Evolutionary conservation across 116 monocot genomes (phyloP), one percentile per base, ranked within the genome.

Genomic region (Trichopus zeylanicus): DNA sequence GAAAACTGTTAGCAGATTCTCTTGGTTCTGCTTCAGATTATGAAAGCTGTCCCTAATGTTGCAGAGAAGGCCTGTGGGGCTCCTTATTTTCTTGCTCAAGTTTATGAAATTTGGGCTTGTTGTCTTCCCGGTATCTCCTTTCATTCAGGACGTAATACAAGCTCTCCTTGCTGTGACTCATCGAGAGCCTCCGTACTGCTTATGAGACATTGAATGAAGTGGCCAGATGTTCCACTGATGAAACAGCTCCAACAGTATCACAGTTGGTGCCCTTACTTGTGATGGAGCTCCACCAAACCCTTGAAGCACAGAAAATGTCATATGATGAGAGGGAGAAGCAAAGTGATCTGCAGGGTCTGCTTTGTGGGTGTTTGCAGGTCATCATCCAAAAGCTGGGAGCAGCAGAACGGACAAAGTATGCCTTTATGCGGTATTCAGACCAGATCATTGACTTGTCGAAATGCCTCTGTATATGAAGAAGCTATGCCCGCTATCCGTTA

Each of bases 281-380:
- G 85, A 23, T 73, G 49, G 80, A 80, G 51, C 76, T 84, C 26
- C 84, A 79, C 31, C 75, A 79, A 55, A 79, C 79, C 13, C 68
- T 79, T 23, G 84, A 84, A 55, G 67, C 70, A 34, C 71, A 78
- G 48, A 74, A 67, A 23, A 55, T 68, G 26, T 63, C 74, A 11
- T 68, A 55, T 20, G 74, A 74, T 33, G 71, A 81, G 60, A 59
- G 72, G 39, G 84, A 84, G 72, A 84, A 67, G 53, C 79, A 79
- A 39, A 80, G 70, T 46, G 85, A 85, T 13, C 58, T 85, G 53
- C 85, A 85, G 63, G 80, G 76, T 15, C 80, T 85, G 59, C 70
- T 85, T 26, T 85, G 85, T 67, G 85, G 85, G 4, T 85, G 85
- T 51, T 53, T 85, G 46, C 85, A 85, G 57, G 80, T 85, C 26